Evolutionary conservation across 2,329 filamentous ascomycete genomes (phyloP), one percentile per base, ranked within the genome.

Genomic region (Fusarium caatingaense): DNA sequence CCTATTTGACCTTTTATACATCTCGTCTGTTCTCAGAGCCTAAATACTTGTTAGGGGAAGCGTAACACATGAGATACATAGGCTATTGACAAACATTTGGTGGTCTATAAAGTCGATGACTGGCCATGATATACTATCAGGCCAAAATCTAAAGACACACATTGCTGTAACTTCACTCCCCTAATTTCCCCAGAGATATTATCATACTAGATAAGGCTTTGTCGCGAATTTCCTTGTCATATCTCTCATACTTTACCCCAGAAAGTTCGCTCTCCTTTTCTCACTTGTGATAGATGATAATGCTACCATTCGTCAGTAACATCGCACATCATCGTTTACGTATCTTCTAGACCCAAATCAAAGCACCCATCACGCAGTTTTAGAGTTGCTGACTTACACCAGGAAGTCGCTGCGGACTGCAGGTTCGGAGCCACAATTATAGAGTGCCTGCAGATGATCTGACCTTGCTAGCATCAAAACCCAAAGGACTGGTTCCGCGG

Each of bases 371-470:
- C 13, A 12, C 2, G 11, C 5, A 18, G 4, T 32, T 6, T 32
- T 37, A 2, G 16, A 6, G 2, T 20, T 28, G 8, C 15, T 21
- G 12, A 21, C 15, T 28, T 16, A 3, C 2, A 21, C 4, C 4
- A 7, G 6, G 15, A n/a, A 8, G 25, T 7, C 9, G 23, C 9
- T 9, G 30, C 32, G 8, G 4, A 20, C 6, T 41, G 10, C 21
- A 27, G n/a, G 23, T 20, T n/a, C 18, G 32, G 49, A 41, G 23
- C 34, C 23, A 34, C 49, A 51, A n/a, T 20, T 5, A n/a, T 44
- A 25, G 48, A 51, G 21, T 23, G 48, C 12, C 16, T 51, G 21
- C 21, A 40, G 48, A 64, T 59, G 53, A 65, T 65, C 46, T 51
- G 53, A 51, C 32, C 16, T 20, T 44, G 20, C 37, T 12, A 53